Conservation (phyloP, 2,329 filamentous ascomycete species). For the Fusarium sp. region DNA sequence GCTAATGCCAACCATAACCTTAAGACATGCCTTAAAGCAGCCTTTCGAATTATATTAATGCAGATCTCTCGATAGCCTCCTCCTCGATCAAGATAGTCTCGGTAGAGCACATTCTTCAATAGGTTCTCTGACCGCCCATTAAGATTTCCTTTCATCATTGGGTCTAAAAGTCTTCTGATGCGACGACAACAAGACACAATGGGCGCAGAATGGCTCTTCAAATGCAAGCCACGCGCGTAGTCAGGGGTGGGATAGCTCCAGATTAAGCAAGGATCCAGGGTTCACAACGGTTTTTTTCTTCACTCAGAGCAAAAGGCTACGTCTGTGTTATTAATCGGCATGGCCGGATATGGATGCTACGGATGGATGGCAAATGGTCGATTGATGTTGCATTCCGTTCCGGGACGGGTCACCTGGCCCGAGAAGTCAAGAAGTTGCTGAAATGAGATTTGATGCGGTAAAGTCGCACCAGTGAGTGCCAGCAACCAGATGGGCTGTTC, state of each 20-base stretch:
- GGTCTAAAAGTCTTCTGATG: background rate
- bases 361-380: constrained; percentile 9
- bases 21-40: background rate
- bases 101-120: background rate
- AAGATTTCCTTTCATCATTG: background rate
- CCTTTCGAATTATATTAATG: background rate
- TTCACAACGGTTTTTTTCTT: constrained; percentile 23
- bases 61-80: background rate
- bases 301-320: background rate
- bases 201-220: background rate
- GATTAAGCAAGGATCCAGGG: constrained; percentile 19
- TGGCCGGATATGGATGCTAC: constrained; percentile 15
- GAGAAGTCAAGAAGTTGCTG: background rate
- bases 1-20: background rate
- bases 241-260: constrained; percentile 26
- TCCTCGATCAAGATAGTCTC: background rate
- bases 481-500: background rate
- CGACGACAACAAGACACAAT: background rate
- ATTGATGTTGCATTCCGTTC: constrained; percentile 15
- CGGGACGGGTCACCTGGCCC: constrained; percentile 21
- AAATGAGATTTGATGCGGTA: constrained; percentile 34
- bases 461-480: constrained; percentile 12
- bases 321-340: constrained; percentile 19
- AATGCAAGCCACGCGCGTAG: constrained; percentile 24
- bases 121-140: background rate